Conservation (phyloP, 2,329 filamentous ascomycete genomes). For the Colletotrichum endophyticum region DNA sequence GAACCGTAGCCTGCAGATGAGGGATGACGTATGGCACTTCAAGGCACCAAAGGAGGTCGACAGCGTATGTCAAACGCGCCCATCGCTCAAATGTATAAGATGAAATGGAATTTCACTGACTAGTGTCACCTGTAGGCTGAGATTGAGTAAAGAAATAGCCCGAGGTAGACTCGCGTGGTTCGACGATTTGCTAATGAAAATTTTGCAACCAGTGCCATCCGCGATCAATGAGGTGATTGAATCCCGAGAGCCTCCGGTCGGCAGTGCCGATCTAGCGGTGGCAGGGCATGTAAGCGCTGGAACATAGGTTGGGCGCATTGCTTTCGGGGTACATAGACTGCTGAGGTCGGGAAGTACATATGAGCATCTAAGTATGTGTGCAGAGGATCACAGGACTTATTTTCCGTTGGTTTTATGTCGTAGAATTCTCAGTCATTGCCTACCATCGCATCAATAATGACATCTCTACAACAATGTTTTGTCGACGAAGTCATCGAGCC, state of each 20-base stretch:
- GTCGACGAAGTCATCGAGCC: background rate
- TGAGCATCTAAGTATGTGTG: background rate
- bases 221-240: background rate
- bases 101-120: background rate
- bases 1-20: slow-evolving; percentile 26
- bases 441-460: background rate
- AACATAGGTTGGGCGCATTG: background rate
- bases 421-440: background rate
- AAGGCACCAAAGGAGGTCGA: slow-evolving; percentile 23
- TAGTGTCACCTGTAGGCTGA: background rate
- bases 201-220: background rate
- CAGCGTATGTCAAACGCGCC: background rate
- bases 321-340: background rate
- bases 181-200: background rate
- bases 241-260: background rate
- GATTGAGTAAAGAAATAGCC: background rate
- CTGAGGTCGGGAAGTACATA: background rate
- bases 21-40: slow-evolving; percentile 33
- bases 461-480: background rate
- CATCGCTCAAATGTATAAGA: background rate
- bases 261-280: background rate
- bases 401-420: background rate
- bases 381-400: background rate
- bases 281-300: background rate
- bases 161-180: background rate